Evolutionary conservation across 139 green algal species (phyloP), one percentile per base, ranked within the genome.

Genomic region (Ulvella scutata): DNA sequence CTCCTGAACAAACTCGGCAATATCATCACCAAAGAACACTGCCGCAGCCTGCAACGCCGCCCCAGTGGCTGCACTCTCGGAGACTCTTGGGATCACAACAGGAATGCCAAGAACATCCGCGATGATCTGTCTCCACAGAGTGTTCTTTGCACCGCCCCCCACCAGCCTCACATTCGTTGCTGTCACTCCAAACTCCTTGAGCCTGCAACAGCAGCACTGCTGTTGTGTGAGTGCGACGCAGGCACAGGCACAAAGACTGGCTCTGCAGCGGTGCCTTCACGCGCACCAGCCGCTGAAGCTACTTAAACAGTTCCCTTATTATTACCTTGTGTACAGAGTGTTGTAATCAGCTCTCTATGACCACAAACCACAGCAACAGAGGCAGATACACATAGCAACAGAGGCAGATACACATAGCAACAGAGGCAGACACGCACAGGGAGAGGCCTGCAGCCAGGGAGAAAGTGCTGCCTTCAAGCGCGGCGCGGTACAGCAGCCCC

Each of bases 21-120:
- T 86, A 4, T 79, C 72, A 0, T 72, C 74, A 3, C 81, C 79
- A 2, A 28, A 37, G 61, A 81, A 74, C 33, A 91, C 82, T 2
- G 91, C 91, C 4, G 85, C 91, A 3, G 90, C 91, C 78, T 97
- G 91, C 77, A 96, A 82, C 38, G 91, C 91, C 2, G 85, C 91
- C 0, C 91, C 91, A 4, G 95, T 80, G 0, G 91, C 91, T 26
- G 91, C 91, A 29, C 83, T 87, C 79, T 97, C 92, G 0, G 87
- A 62, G 77, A 96, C 90, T 2, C 82, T 62, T 0, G 88, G 89
- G 62, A 92, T 80, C 72, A 73, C 77, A 9, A 91, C 76, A 10
- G 80, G 83, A 26, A 88, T 62, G 34, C 88, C 80, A 75, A 92
- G 90, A 4, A 82, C 85, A 76, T 92, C 87, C 31, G 92, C 90